Evolutionary conservation across 2,329 filamentous ascomycete genomes (phyloP).

Genomic region (Thelonectria olida): DNA sequence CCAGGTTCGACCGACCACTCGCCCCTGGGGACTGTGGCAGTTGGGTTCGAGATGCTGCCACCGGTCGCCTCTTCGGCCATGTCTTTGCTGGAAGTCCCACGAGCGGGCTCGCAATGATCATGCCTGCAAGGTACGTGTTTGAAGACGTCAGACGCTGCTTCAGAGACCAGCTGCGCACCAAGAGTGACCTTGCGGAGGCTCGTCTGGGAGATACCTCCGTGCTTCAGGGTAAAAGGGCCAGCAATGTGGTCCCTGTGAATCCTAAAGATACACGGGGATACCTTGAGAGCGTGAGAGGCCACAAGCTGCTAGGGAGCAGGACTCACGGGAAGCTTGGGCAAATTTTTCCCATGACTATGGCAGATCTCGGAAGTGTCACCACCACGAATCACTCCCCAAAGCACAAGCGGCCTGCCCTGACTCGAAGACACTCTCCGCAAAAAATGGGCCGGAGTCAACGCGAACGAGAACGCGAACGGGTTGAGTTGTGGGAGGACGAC

Average conservation of each 20-base stretch:
- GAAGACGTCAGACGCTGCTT: not conserved
- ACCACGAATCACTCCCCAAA: constrained; percentile 56
- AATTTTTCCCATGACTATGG: too few relatives aligned
- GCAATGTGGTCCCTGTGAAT: too few relatives aligned
- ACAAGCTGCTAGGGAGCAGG: too few relatives aligned
- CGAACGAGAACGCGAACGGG: constrained; percentile 60
- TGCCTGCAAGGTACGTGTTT: not conserved
- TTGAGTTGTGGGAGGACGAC: constrained; percentile 65
- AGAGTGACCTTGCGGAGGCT: too few relatives aligned
- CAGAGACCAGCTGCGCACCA: too few relatives aligned
- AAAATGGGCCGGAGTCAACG: constrained; percentile 62
- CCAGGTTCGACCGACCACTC: not conserved
- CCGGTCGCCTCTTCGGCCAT: not conserved
- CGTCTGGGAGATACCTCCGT: too few relatives aligned
- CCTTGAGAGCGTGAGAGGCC: too few relatives aligned
- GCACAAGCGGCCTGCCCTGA: constrained; percentile 58
- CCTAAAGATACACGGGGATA: too few relatives aligned
- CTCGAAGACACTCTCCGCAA: constrained; percentile 55
- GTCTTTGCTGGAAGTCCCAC: not conserved
- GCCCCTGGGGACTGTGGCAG: not conserved
- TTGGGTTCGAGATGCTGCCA: not conserved
- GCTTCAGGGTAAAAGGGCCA: too few relatives aligned
- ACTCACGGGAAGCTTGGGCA: too few relatives aligned
- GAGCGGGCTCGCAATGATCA: too few relatives aligned
- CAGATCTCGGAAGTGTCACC: constrained; percentile 63